Evolutionary conservation across 1,139 yeast genomes (phyloP), one percentile per base, ranked within the genome.

Genomic region (Neolecta irregularis): DNA sequence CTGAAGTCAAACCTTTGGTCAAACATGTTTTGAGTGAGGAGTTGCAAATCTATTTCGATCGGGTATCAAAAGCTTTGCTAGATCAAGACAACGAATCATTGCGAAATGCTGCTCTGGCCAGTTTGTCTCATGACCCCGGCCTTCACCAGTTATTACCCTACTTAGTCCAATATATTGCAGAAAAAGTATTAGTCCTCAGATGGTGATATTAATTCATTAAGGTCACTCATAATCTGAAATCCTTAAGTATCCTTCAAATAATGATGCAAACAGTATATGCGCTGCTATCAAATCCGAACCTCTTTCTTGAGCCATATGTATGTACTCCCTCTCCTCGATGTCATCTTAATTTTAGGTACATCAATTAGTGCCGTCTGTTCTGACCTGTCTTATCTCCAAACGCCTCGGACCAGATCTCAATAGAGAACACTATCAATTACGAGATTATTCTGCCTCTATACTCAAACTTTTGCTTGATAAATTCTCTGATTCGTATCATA

Each of bases 141-240:
- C 62, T 91, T 41, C 98, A 91, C 59, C 99, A 91, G 56, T 61
- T 91, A 37, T 91, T 91, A 5, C 99, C 99, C 2, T 91, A 91
- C 53, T 80, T 91, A 48, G 83, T 88, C 37, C 96, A 88, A 52
- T 85, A 88, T 54, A 83, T 83, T 19, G 93, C 95, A 8, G 98
- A 91, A 53, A 93, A 91, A 50, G 75, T n/a, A n/a, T n/a, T n/a
- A n/a, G n/a, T n/a, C n/a, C 13, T 9, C 9, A 8, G 9, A 26
- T 29, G 24, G 8, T 29, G 29, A 29, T 23, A 12, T 25, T 37
- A n/a, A n/a, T n/a, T n/a, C n/a, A n/a, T n/a, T n/a, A n/a, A n/a
- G n/a, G n/a, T 88, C 40, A 81, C 96, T 1, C 79, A 81, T 52
- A 88, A 81, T 50, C 65, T 88, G 46, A 70, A 80, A 48, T 76